Evolutionary conservation across 176 grass and related monocot species (phyloP).

Genomic region (Oryza officinalis): DNA sequence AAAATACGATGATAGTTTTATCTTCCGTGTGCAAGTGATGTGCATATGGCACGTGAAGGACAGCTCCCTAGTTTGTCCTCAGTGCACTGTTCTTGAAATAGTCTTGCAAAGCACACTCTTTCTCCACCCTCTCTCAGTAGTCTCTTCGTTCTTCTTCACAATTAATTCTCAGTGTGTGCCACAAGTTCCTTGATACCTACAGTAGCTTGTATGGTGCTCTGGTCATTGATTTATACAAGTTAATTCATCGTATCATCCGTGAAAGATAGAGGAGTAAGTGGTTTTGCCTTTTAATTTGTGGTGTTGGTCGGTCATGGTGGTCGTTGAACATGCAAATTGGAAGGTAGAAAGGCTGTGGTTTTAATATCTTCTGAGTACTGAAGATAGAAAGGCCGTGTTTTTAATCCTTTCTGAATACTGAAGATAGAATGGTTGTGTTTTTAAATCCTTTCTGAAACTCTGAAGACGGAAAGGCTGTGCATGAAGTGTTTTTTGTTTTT

Average conservation of each 20-base stretch:
- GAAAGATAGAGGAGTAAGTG: background rate
- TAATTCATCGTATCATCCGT: background rate
- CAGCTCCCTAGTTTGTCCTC: constrained; percentile 39
- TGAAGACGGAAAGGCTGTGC: background rate
- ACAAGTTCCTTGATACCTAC: constrained; percentile 6
- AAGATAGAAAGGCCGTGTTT: constrained; percentile 16
- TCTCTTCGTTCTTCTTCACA: background rate
- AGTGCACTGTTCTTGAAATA: constrained; percentile 19
- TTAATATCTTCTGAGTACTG: background rate
- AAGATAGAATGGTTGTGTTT: constrained; percentile 11
- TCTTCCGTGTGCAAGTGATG: background rate
- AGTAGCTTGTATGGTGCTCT: background rate
- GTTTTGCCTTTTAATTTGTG: background rate
- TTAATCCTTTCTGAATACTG: background rate
- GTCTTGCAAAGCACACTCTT: constrained; percentile 3
- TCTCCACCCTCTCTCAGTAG: constrained; percentile 8
- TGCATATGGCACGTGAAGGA: constrained; percentile 38
- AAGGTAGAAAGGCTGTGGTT: background rate
- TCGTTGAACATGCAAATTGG: background rate
- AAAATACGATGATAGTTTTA: constrained; percentile 31
- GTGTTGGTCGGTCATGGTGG: constrained; percentile 18
- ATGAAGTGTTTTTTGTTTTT: background rate
- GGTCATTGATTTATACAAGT: background rate
- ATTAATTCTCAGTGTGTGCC: background rate
- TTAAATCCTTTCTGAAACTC: background rate